Evolutionary conservation across 805 yeast genomes (phyloP), one percentile per base, ranked within the genome.

Genomic region (Myxozyma vanderwaltii): DNA sequence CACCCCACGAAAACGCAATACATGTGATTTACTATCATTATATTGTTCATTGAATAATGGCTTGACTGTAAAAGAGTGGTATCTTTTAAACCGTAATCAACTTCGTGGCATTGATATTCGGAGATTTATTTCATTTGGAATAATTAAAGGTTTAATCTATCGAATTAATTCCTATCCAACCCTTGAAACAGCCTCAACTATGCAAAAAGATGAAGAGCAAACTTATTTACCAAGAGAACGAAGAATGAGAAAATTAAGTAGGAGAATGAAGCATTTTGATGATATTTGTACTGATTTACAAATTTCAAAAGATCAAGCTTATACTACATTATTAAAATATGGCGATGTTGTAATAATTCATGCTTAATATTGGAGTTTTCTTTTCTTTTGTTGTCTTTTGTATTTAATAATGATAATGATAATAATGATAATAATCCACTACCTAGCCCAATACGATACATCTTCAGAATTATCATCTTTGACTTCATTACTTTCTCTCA

Each of bases 71-170:
- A 84, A 84, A 61, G 89, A 86, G 24, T 95, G 99, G 98, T 89
- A 84, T 70, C 68, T 79, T 26, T 87, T 83, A 59, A 86, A 94
- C 69, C 77, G 76, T 40, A 80, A 81, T 48, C 73, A 75, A 2
- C 75, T 94, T 17, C 68, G 74, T 27, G 80, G 84, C 63, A 83
- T 95, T 43, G 99, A 94, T 72, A 77, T 94, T 2, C 79, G 98
- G 63, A 76, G 96, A 55, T 89, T 94, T 67, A 77, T 94, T 21
- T 83, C 91, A 19, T 94, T 91, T 77, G 99, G 99, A 0, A 80
- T 89, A 1, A 76, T 89, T 24, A 81, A 90, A 61, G 90, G 96
- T 0, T 68, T 94, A 4, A 86, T 95, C 7, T 91, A 91, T 70
- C 75, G 97, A 52, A 88, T 91, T 1, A 81, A 87, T 56, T 77